Conservation (phyloP, 176 grass and related monocot species). For the Oryza meridionalis region DNA sequence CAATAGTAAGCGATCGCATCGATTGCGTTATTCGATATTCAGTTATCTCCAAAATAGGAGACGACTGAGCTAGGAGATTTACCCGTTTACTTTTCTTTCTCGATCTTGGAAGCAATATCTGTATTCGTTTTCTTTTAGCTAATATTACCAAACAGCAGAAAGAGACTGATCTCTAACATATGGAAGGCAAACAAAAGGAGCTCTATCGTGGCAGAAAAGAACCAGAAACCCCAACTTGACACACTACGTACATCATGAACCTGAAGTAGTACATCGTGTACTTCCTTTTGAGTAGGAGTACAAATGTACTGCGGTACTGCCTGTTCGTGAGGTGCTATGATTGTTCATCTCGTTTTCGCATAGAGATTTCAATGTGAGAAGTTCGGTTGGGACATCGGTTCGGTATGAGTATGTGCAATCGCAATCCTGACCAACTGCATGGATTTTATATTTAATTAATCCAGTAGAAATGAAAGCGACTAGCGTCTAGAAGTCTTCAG, state of each 20-base stretch:
- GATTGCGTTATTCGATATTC: neutral
- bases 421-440: neutral
- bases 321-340: neutral
- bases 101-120: neutral
- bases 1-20: neutral
- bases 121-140: neutral
- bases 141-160: too few species aligned
- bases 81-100: neutral
- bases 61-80: neutral
- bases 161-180: too few species aligned
- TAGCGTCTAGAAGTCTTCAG: neutral
- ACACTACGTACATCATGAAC: neutral
- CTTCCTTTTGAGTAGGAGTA: neutral
- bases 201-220: neutral
- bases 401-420: neutral
- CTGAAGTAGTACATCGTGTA: neutral
- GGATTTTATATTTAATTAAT: conserved; percentile 8
- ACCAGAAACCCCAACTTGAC: too few species aligned
- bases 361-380: neutral
- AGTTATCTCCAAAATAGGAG: neutral
- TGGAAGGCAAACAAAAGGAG: neutral
- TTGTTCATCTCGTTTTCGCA: neutral
- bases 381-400: neutral
- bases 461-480: neutral
- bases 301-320: neutral